Evolutionary conservation across 805 yeast genomes (phyloP).

Genomic region (Cyberlindnera amylophila): DNA sequence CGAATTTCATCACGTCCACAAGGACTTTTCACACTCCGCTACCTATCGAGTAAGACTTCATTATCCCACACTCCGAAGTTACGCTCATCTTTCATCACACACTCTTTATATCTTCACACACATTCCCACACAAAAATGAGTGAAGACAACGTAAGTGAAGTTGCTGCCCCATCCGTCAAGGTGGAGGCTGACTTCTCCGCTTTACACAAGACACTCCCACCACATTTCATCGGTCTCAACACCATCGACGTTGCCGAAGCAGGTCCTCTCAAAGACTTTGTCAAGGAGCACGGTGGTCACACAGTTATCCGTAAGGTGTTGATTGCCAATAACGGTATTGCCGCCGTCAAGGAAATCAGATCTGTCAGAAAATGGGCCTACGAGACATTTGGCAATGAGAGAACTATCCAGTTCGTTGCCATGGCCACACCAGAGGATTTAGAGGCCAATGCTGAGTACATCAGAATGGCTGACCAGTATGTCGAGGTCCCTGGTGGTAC

Average conservation of each 20-base stretch:
- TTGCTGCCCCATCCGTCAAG: slow-evolving; percentile 27
- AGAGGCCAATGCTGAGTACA: slow-evolving; percentile 94
- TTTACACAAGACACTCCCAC: slow-evolving; percentile 46
- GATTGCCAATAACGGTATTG: slow-evolving; percentile 98
- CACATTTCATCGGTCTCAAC: slow-evolving; percentile 80
- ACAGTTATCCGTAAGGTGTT: slow-evolving; percentile 85
- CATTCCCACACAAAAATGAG: slow-evolving; percentile 29
- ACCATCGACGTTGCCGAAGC: slow-evolving; percentile 74
- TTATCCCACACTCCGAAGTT: slow-evolving; percentile 3
- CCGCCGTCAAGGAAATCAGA: slow-evolving; percentile 97
- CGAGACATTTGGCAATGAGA: slow-evolving; percentile 96
- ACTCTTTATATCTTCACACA: slow-evolving; percentile 4
- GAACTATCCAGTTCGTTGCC: slow-evolving; percentile 88
- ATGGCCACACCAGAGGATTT: slow-evolving; percentile 99
- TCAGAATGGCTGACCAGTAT: slow-evolving; percentile 98
- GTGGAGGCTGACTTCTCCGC: slow-evolving; percentile 30
- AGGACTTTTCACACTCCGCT: slow-evolving; percentile 7
- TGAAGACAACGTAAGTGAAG: slow-evolving; percentile 39
- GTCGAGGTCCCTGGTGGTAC: slow-evolving; percentile 99
- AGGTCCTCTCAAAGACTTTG: slow-evolving; percentile 78
- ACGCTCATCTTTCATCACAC: background rate
- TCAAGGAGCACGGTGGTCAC: slow-evolving; percentile 84
- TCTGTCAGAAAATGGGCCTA: slow-evolving; percentile 98
- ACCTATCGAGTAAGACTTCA: slow-evolving; percentile 4
- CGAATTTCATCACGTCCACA: slow-evolving; percentile 12